Evolutionary conservation across 139 green algal genomes (phyloP).

Genomic region (Pleodorina starrii): DNA sequence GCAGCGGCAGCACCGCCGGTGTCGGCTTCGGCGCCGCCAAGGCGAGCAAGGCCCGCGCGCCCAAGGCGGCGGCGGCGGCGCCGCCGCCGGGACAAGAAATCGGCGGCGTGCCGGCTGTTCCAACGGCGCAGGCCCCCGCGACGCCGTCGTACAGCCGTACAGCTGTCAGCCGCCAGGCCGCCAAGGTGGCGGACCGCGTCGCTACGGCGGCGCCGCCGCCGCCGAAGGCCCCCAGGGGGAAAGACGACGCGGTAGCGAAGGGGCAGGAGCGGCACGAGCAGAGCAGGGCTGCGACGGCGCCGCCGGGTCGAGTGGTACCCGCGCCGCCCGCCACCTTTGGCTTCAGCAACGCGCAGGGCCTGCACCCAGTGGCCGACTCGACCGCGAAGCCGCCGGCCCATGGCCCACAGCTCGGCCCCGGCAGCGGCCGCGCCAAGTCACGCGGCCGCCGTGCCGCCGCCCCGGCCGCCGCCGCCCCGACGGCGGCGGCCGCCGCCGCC

Average conservation of each 20-base stretch:
- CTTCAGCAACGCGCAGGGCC: neutral
- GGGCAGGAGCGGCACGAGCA: neutral
- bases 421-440: too few species aligned
- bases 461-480: neutral
- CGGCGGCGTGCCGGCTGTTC: too few species aligned
- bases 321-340: neutral
- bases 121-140: too few species aligned
- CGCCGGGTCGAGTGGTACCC: neutral
- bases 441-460: too few species aligned
- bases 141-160: neutral
- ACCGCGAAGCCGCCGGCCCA: too few species aligned
- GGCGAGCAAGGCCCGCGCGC: neutral
- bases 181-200: neutral
- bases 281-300: neutral
- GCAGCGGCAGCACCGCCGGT: neutral
- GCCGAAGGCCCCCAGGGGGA: neutral
- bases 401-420: too few species aligned
- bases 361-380: neutral
- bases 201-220: neutral
- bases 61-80: neutral
- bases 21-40: neutral
- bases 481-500: neutral
- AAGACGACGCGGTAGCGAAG: neutral
- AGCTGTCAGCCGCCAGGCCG: slow-evolving; percentile 7
- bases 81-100: too few species aligned